These are phyloP conservation scores for Eutrema yunnanense DNA, from an alignment of 345 rosid species.

Conservation along the genomic window DNA sequence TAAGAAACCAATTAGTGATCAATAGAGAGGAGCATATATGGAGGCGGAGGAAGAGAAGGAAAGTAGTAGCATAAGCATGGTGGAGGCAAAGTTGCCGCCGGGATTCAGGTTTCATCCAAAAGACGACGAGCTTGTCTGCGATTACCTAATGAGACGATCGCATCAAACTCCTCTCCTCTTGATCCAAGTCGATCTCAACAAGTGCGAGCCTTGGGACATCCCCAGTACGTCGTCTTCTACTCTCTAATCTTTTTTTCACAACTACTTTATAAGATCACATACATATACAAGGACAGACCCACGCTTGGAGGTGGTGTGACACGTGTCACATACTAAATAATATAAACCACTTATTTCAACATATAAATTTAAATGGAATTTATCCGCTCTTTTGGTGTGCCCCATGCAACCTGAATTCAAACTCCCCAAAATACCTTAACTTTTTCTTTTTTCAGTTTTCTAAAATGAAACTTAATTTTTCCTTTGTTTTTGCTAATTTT, in stretches of 20 bases:
- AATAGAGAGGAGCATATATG: background rate
- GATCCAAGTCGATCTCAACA: constrained; percentile 86
- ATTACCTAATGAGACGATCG: constrained; percentile 65
- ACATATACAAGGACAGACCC: no score
- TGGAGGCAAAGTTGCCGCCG: constrained; percentile 73
- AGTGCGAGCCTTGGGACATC: constrained; percentile 93
- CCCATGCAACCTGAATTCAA: no score
- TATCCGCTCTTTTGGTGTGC: no score
- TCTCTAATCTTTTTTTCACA: background rate
- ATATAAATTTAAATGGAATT: no score
- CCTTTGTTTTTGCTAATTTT: no score
- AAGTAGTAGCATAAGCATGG: constrained; percentile 54
- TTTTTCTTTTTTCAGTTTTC: no score
- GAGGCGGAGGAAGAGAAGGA: constrained; percentile 22
- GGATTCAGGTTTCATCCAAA: constrained; percentile 91
- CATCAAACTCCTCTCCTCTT: constrained; percentile 33
- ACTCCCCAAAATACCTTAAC: no score
- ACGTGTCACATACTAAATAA: no score
- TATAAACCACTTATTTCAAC: no score
- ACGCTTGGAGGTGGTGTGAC: no score
- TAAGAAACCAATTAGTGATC: no score
- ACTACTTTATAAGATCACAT: background rate
- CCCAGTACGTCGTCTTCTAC: constrained; percentile 48
- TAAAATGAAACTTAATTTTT: no score
- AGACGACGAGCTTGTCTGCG: constrained; percentile 89